Evolutionary conservation across 73 alveolate species (phyloP).

Genomic region (Paramecium bursaria): DNA sequence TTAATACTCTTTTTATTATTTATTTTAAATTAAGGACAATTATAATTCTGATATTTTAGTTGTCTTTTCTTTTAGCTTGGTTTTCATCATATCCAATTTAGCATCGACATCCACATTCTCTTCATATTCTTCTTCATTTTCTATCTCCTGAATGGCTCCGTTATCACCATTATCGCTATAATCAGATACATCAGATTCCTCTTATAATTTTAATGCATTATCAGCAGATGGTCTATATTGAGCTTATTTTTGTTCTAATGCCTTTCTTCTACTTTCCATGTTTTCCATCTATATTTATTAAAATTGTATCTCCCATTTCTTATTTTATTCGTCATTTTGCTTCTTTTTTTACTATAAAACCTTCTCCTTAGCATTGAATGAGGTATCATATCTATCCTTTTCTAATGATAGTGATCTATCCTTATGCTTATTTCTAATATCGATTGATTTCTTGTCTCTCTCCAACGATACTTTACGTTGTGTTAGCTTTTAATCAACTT

Average conservation of each 20-base stretch:
- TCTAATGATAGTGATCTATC: slow-evolving; percentile 56
- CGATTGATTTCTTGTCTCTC: slow-evolving; percentile 27
- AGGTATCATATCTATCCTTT: slow-evolving; percentile 60
- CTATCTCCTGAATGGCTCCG: slow-evolving; percentile 68
- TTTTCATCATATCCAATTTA: slow-evolving; percentile 51
- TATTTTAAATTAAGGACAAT: slow-evolving; percentile 45
- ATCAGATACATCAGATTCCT: slow-evolving; percentile 62
- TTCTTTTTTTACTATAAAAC: slow-evolving; percentile 47
- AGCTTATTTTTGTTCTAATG: slow-evolving; percentile 57
- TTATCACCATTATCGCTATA: slow-evolving; percentile 52
- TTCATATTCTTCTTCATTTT: slow-evolving; percentile 72
- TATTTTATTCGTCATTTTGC: slow-evolving; percentile 57
- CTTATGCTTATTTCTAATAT: slow-evolving; percentile 33
- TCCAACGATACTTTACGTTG: slow-evolving; percentile 42
- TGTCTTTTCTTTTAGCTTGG: slow-evolving; percentile 69
- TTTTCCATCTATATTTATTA: slow-evolving; percentile 60
- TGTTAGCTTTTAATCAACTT: not conserved
- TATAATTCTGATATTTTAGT: slow-evolving; percentile 47
- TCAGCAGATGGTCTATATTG: slow-evolving; percentile 66
- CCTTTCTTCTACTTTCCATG: slow-evolving; percentile 31
- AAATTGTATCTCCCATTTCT: slow-evolving; percentile 5
- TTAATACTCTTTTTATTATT: slow-evolving; percentile 20
- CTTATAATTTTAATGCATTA: slow-evolving; percentile 56
- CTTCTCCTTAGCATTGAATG: slow-evolving; percentile 36
- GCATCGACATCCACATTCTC: slow-evolving; percentile 68